Base-by-base conservation (phyloP, 768 basidiomycete species). In the Lactarius psammicola region DNA sequence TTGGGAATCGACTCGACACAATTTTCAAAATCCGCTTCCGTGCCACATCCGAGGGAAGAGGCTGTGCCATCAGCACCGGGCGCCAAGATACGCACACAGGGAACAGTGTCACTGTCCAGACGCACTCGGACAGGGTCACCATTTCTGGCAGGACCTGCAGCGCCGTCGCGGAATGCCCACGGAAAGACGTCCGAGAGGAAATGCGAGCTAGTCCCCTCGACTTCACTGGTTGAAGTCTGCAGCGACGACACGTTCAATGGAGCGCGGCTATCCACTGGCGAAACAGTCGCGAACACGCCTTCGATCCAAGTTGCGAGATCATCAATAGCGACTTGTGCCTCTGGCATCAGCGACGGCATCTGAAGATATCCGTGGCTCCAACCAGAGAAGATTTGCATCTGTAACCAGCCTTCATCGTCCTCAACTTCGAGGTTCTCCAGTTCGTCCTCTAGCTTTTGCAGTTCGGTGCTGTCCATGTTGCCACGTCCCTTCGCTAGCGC, bases 331-430 rank as follows among this genome's bases (percentile, higher is more conserved):
- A 83, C 84, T 72, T 82, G 85, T 18, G 91, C 93, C 71, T 95
- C 94, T 49, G 77, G 79, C 86, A 99, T 91, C 71, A 98, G 76
- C 28, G 85, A 79, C 44, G 89, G 84, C 96, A 99, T 99, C 79
- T 97, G 96, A 71, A 96, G 82, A 78, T 94, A 98, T 42, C 94
- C 96, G 76, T 97, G 95, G 71, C 92, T 94, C 97, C 95, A 98
- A 56, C 95, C 95, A 34, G 92, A 90, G 76, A 96, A 93, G 63
- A 98, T 84, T 69, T 92, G 87, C 81, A 94, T 88, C 75, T 91
- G 89, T 26, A 97, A 94, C 95, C 95, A 95, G 74, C 97, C 95
- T 68, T 92, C 88, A 66, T 98, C 97, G 59, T 81, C 85, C 77
- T 97, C 90, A 28, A 80, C 73, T 3, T 78, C 79, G 54, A 92